Base-by-base conservation (phyloP, 345 rosid species). In the Mallotus nudiflorus region DNA sequence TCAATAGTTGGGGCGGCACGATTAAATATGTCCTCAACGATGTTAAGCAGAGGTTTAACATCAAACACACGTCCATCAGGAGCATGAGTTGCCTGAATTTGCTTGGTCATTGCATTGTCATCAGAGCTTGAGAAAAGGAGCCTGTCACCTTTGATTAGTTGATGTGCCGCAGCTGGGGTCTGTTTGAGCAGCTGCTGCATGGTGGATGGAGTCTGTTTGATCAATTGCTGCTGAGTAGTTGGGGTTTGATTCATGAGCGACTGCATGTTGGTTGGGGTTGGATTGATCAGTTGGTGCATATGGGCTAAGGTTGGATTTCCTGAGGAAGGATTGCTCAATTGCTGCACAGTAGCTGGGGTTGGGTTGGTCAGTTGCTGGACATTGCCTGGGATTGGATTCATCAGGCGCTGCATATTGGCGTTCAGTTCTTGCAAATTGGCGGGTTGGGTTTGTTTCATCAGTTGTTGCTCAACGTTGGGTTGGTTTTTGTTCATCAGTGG, bases 1-100 rank as follows among this genome's bases (percentile, higher is more conserved):
- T 77, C 82, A 25, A 76, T 52, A 67, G 70, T 65, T 13, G 87
- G 84, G 64, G 76, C 68, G 53, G 91, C 80, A 27, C 81, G 85
- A 55, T 75, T 78, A 59, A 92, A 89, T 49, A 92, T 90, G 79
- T 87, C 91, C 72, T 92, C 87, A 68, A 86, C 85, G 24, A 92
- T 67, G 18, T 44, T 56, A 68, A 92, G 86, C 64, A 92, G 86
- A 31, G 91, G 81, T 58, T 69, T 85, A 80, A 85, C 89, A 51
- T 92, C 84, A 28, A 88, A 73, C 65, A 61, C 82, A 11, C 77
- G 37, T 64, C 85, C 93, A 50, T 88, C 96, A 18, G 93, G 97
- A 62, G 72, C 31, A 68, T 89, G 93, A 61, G 93, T 81, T 35
- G 74, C 73, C 69, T 75, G 75, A 64, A 92, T 83, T 81, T 82